Evolutionary conservation across 345 rosid species (phyloP).

Genomic region (Eucalyptus globulus): DNA sequence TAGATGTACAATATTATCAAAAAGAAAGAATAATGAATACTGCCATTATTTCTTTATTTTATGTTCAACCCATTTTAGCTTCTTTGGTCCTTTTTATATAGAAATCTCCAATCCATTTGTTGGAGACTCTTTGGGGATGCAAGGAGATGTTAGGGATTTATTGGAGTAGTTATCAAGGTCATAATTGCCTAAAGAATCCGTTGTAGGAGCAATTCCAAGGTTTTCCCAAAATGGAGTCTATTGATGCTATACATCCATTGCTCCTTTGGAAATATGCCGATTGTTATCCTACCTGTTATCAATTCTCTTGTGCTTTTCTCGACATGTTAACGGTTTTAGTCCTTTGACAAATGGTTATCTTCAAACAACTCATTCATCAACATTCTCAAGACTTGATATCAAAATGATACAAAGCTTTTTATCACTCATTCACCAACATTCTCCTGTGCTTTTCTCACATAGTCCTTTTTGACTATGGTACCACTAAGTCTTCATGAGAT

Average conservation of each 20-base stretch:
- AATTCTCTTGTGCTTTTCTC: neutral
- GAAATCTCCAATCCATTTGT: neutral
- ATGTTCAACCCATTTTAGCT: neutral
- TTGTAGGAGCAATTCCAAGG: neutral
- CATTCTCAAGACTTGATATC: neutral
- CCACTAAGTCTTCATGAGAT: neutral
- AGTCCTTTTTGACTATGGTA: neutral
- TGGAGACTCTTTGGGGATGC: neutral
- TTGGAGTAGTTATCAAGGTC: neutral
- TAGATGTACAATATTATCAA: neutral
- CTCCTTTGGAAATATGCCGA: neutral
- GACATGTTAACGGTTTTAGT: neutral
- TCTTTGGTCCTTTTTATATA: neutral
- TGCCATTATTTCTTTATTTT: neutral
- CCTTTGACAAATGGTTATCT: neutral
- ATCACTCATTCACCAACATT: neutral
- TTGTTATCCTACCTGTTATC: neutral
- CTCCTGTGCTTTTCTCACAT: no score
- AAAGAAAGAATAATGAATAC: neutral
- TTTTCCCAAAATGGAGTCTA: neutral
- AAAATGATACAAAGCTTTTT: neutral
- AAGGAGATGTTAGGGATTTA: neutral
- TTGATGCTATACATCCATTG: neutral
- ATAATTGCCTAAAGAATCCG: neutral
- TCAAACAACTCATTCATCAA: neutral